Evolutionary conservation across 2,329 filamentous ascomycete species (phyloP), one percentile per base, ranked within the genome.

Genomic region (Apiospora kogelbergensis): DNA sequence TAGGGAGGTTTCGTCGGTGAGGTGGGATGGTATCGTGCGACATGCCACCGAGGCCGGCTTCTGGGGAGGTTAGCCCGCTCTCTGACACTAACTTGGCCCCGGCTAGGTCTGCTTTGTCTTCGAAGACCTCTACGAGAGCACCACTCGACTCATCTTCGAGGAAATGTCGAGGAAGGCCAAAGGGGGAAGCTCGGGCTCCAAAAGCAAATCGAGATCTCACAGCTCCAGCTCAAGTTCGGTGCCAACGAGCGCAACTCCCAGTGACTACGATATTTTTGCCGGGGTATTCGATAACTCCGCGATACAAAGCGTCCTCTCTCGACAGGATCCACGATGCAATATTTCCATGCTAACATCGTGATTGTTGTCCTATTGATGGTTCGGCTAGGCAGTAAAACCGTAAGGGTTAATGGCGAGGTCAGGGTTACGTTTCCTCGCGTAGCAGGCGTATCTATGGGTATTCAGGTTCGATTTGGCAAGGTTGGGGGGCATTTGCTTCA

Each of bases 31-130:
- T 17, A 37, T 60, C 53, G 53, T 37, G 30, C 7, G 53, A 20
- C 17, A 11, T 33, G 17, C 9, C n/a, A 33, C 2, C 6, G 26
- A n/a, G n/a, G 17, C 6, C n/a, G 17, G 17, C 5, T 37, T 33
- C 30, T n/a, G 30, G 17, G 9, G 17, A 37, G 26, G 10, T 60
- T 60, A 22, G 30, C 20, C 30, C 30, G 9, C 15, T 60, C 30
- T 33, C 17, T 2, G 53, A 37, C 26, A 37, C 53, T 60, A 20
- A 60, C 30, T n/a, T n/a, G 53, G 13, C 20, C 53, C 24, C 22
- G 44, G 33, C 26, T 22, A 66, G 65, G 65, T 91, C 41, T 84
- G 89, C 6, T 92, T 92, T 75, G 86, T 89, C 15, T 91, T 92
- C 71, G 89, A 91, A 72, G 86, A 90, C 69, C 78, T 82, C 4